Percentiles rank a stretch among this genome's conserved stretches.
Evolutionary conservation across 1,284 basidiomycete species (phyloP).

Genomic region (Trichosporon ovoides): DNA sequence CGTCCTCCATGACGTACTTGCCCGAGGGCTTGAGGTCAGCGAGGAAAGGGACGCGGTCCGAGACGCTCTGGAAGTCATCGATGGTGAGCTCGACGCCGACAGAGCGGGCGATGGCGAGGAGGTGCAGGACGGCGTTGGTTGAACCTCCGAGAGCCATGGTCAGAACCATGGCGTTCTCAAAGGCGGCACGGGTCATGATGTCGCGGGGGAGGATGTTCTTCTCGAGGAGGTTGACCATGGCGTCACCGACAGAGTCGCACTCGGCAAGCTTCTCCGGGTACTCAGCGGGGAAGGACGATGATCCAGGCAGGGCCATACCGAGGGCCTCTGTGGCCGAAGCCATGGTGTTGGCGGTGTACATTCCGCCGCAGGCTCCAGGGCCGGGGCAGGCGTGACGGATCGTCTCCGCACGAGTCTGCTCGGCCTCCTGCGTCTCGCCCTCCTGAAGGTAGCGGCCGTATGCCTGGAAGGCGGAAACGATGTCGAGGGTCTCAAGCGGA

Average conservation of each 20-base stretch:
- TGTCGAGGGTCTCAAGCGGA: constrained; percentile 63
- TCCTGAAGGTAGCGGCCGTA: constrained; percentile 90
- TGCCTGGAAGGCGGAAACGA: constrained; percentile 91
- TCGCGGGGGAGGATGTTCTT: constrained; percentile 89
- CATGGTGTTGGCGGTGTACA: constrained; percentile 95
- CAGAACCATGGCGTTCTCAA: constrained; percentile 94
- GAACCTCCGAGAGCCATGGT: constrained; percentile 93
- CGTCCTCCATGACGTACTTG: constrained; percentile 94
- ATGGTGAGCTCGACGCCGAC: constrained; percentile 81
- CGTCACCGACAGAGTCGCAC: constrained; percentile 70
- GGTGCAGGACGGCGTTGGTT: constrained; percentile 87
- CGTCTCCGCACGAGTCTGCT: constrained; percentile 72
- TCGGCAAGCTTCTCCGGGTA: constrained; percentile 72
- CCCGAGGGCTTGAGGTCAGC: constrained; percentile 93
- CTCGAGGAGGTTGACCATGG: constrained; percentile 78
- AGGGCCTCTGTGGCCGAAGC: constrained; percentile 85
- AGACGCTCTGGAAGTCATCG: constrained; percentile 87
- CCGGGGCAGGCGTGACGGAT: constrained; percentile 90
- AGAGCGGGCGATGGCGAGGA: constrained; percentile 88
- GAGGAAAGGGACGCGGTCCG: constrained; percentile 85
- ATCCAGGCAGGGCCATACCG: constrained; percentile 95
- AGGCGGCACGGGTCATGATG: constrained; percentile 92
- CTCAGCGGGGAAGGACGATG: constrained; percentile 89
- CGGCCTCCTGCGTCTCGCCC: constrained; percentile 75
- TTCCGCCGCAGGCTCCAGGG: constrained; percentile 88